Conservation (phyloP, 805 yeast species). For the Candida multigemmis region DNA sequence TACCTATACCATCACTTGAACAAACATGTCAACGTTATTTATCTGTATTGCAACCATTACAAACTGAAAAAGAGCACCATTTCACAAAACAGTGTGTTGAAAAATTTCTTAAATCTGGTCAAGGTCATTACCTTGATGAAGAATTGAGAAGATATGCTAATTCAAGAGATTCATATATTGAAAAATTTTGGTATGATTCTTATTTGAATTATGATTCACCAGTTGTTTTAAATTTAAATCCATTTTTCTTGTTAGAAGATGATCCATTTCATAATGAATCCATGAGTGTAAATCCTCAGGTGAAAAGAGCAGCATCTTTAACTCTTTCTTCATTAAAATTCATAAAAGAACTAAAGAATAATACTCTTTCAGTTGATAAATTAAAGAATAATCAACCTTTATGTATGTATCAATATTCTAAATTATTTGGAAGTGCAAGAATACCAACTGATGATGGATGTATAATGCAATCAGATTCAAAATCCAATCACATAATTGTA, state of each 20-base stretch:
- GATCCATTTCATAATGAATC: constrained; percentile 70
- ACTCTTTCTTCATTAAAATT: constrained; percentile 73
- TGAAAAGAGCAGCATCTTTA: constrained; percentile 73
- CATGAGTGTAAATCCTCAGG: constrained; percentile 42
- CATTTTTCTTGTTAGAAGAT: constrained; percentile 83
- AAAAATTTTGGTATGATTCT: constrained; percentile 92
- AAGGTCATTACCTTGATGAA: constrained; percentile 51
- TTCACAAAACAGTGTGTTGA: constrained; percentile 52
- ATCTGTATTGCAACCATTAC: constrained; percentile 67
- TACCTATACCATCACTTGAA: constrained; percentile 73
- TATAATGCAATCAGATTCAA: constrained; percentile 70
- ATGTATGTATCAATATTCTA: constrained; percentile 88
- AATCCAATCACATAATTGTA: constrained; percentile 75
- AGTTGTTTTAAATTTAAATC: constrained; percentile 86
- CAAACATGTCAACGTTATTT: constrained; percentile 63
- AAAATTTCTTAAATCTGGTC: constrained; percentile 40
- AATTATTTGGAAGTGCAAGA: constrained; percentile 80
- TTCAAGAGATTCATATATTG: constrained; percentile 71
- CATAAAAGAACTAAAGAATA: constrained; percentile 67
- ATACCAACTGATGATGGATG: constrained; percentile 78
- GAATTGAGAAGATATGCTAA: constrained; percentile 55
- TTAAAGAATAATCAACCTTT: constrained; percentile 54
- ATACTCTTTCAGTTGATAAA: constrained; percentile 64
- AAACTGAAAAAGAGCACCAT: constrained; percentile 61
- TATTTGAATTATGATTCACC: constrained; percentile 82